Evolutionary conservation across 495 filamentous ascomycete genomes (phyloP).

Genomic region (Aspergillus sparsus): DNA sequence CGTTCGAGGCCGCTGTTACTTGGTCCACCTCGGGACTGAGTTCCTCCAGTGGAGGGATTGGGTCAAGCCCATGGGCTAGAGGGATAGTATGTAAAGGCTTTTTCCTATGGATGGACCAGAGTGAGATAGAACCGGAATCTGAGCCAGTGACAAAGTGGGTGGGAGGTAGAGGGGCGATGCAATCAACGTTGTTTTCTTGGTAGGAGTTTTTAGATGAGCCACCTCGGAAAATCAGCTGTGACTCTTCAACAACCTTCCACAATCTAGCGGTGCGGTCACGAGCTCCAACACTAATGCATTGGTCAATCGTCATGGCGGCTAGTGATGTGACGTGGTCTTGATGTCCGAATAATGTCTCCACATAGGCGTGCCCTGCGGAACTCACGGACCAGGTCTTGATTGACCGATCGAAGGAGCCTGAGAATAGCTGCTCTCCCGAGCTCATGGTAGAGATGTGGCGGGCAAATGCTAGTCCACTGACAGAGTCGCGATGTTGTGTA

Average conservation of each 20-base stretch:
- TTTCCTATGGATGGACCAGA: conserved; percentile 95
- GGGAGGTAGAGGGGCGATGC: conserved; percentile 84
- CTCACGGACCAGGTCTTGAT: conserved; percentile 83
- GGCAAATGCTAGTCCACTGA: conserved; percentile 82
- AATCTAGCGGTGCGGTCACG: conserved; percentile 89
- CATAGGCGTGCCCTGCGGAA: conserved; percentile 64
- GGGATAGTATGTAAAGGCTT: conserved; percentile 82
- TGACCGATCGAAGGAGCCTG: conserved; percentile 82
- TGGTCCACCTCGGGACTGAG: conserved; percentile 68
- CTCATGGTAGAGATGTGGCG: conserved; percentile 64
- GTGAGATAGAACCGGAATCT: conserved; percentile 79
- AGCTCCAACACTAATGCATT: conserved; percentile 86
- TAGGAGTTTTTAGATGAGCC: conserved; percentile 60
- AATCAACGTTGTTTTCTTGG: conserved; percentile 85
- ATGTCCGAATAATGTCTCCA: conserved; percentile 95
- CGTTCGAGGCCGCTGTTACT: conserved; percentile 58
- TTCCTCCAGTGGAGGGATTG: conserved; percentile 61
- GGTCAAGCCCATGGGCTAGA: conserved; percentile 81
- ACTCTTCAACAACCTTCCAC: conserved; percentile 97
- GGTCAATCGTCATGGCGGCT: conserved; percentile 78
- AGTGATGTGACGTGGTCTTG: conserved; percentile 86
- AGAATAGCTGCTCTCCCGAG: conserved; percentile 80
- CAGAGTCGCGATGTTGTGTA: conserved; percentile 84
- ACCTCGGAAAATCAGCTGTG: conserved; percentile 91
- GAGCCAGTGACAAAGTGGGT: conserved; percentile 89